Evolutionary conservation across 768 basidiomycete genomes (phyloP).

Genomic region (Sutorius australiensis): DNA sequence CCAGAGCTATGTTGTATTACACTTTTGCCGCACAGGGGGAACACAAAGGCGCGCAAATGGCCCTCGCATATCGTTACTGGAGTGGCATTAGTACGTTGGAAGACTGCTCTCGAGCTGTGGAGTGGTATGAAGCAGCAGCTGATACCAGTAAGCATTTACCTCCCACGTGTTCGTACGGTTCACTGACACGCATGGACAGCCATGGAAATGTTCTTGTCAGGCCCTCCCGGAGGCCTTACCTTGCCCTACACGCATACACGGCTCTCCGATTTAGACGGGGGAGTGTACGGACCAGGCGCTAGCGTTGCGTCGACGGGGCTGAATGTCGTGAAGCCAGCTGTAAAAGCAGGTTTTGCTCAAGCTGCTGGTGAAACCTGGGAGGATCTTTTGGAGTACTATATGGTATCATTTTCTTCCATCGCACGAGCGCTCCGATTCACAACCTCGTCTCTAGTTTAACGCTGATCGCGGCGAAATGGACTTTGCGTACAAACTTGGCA

Average conservation of each 20-base stretch:
- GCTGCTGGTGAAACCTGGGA: slow-evolving; percentile 93
- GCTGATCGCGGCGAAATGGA: slow-evolving; percentile 88
- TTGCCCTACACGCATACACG: slow-evolving; percentile 78
- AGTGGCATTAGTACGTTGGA: slow-evolving; percentile 90
- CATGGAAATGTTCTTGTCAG: slow-evolving; percentile 74
- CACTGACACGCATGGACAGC: slow-evolving; percentile 40
- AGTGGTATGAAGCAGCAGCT: slow-evolving; percentile 89
- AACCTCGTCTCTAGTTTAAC: slow-evolving; percentile 65
- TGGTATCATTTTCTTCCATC: slow-evolving; percentile 43
- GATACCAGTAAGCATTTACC: slow-evolving; percentile 63
- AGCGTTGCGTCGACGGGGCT: slow-evolving; percentile 87
- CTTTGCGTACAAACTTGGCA: slow-evolving; percentile 90
- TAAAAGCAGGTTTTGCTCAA: slow-evolving; percentile 78
- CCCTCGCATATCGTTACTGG: slow-evolving; percentile 92
- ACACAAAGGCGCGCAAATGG: slow-evolving; percentile 86
- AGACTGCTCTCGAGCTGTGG: slow-evolving; percentile 75
- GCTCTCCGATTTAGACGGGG: slow-evolving; percentile 86
- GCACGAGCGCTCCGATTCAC: neutral
- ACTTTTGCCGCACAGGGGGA: slow-evolving; percentile 91
- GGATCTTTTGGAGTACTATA: slow-evolving; percentile 88
- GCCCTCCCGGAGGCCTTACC: slow-evolving; percentile 88
- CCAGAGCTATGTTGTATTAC: slow-evolving; percentile 85
- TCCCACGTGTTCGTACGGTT: neutral
- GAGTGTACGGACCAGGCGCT: slow-evolving; percentile 92
- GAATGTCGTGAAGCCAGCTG: slow-evolving; percentile 67